Evolutionary conservation across 164 flowering plant species (phyloP).

Genomic region (Magnolia sinica): DNA sequence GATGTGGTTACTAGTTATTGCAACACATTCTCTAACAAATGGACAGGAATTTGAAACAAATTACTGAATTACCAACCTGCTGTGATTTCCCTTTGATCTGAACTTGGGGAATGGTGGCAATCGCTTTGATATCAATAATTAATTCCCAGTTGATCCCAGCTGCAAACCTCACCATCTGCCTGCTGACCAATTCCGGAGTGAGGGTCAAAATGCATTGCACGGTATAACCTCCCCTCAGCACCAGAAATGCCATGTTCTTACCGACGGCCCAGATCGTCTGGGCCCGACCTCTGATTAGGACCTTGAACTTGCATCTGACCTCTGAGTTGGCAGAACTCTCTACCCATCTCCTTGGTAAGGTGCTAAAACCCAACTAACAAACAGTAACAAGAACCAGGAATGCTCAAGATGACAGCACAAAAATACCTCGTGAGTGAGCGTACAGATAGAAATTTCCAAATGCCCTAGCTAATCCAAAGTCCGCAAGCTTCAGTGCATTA

Average conservation of each 20-base stretch:
- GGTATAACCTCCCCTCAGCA: slow-evolving; percentile 69
- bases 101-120: slow-evolving; percentile 58
- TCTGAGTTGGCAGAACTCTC: no score
- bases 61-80: slow-evolving; percentile 52
- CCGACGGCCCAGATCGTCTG: slow-evolving; percentile 75
- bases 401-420: no score
- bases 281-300: slow-evolving; percentile 65
- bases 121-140: slow-evolving; percentile 61
- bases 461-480: no score
- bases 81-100: slow-evolving; percentile 76
- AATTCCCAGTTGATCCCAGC: slow-evolving; percentile 69
- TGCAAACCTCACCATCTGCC: slow-evolving; percentile 73
- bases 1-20: no score
- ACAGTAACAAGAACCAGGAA: no score
- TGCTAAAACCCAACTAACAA: no score
- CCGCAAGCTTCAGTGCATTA: no score
- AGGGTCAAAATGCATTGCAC: slow-evolving; percentile 76
- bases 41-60: no score
- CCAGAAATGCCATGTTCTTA: slow-evolving; percentile 78
- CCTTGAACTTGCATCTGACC: slow-evolving; percentile 10
- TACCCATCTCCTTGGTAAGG: no score
- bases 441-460: no score
- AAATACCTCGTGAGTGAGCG: no score
- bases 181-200: slow-evolving; percentile 53
- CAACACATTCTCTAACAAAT: not conserved